Base-by-base conservation (phyloP, 805 yeast species). In the Lipomyces kockii region DNA sequence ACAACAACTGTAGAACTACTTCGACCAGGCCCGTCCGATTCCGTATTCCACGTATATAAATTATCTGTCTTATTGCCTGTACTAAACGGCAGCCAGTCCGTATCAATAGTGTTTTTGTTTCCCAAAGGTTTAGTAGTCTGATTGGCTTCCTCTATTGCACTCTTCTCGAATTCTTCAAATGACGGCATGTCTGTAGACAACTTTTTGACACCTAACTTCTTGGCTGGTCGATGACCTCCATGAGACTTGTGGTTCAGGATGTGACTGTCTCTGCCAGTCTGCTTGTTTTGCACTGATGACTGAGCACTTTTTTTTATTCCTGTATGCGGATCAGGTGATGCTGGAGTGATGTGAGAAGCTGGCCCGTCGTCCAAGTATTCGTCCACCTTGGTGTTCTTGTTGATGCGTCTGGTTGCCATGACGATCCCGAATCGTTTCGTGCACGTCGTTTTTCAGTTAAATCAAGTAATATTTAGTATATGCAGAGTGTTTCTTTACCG, bases 121-220 rank as follows among this genome's bases (percentile, higher is more conserved):
- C 25, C 32, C n/a, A 3, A 60, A 8, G 29, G 55, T 2, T 32
- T 52, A 20, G 43, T 11, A 3, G 11, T 59, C 22, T 46, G 29
- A 74, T 89, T 90, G 62, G 89, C 90, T 77, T 93, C 98, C 75
- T 84, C 83, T 76, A 89, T 86, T 25, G 97, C 98, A 76, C 89
- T 89, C 75, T 84, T 88, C 78, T 92, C 89, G 61, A 86, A 84
- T 63, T 85, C 86, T 67, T 87, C 90, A 69, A 87, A 87, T 20
- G 70, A 60, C 35, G 54, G 61, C 35, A 49, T 39, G 51, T 29
- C 61, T 20, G 29, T 59, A 34, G 54, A 55, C 35, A 43, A 37
- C 22, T n/a, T 55, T n/a, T 54, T 34, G n/a, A 61, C 67, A 9
- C 59, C 62, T 17, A 29, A 32, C 55, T 52, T 52, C 34, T 52